Evolutionary conservation across 345 rosid genomes (phyloP), one percentile per base, ranked within the genome.

Genomic region (Citrus glauca): DNA sequence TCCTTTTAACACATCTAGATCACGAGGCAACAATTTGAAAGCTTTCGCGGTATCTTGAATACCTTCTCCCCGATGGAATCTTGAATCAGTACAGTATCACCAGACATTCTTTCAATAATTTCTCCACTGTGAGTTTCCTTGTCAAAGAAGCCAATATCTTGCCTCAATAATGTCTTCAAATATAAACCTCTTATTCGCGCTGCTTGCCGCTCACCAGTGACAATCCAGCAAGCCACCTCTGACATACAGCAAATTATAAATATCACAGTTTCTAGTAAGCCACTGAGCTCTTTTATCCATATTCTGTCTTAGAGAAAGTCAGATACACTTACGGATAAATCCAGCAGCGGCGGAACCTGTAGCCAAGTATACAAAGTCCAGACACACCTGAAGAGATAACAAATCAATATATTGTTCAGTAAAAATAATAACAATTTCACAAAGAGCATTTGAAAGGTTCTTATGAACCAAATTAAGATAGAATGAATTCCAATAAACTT

Each of bases 191-290:
- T 78, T 77, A 88, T 85, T 40, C 89, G 40, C 10, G 89, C 83
- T 4, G 89, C 85, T 57, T 86, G 91, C 48, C 91, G 79, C 79
- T 88, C 91, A 6, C 91, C 91, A 1, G 87, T 83, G 55, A 86
- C 83, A 82, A 88, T 85, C 89, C 91, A 88, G 60, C 87, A 88
- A 67, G 85, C 50, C 72, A 88, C 88, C 89, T 88, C 91, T 88
- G 82, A 24, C 16, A 71, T 4, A n/a, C 1, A 63, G 28, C 27
- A 69, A 71, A 79, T 8, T 7, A 60, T 19, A 42, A 30, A 20
- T 56, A 19, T 37, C 78, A 59, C 45, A 82, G 72, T 30, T 19
- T 33, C 35, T 30, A n/a, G 5, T 22, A 70, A 59, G n/a, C 48
- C 17, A 56, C 20, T 69, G 13, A 71, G 59, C 48, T 28, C 56